Conservation (phyloP, 768 basidiomycete genomes). For the Calvatia gigantea region DNA sequence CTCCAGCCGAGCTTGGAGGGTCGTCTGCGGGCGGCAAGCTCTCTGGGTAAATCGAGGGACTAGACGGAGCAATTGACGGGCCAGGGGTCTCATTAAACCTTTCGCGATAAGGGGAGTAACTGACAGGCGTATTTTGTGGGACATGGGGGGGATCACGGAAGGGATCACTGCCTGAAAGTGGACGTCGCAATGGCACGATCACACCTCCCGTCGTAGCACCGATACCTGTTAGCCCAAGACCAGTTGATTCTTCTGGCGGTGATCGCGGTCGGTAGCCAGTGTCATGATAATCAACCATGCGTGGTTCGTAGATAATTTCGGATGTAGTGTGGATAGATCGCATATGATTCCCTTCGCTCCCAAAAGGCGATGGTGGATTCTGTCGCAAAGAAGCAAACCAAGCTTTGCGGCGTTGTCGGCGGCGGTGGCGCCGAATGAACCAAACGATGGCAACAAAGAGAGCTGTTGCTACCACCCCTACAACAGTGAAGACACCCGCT, state of each 20-base stretch:
- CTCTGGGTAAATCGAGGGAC: slow-evolving; percentile 48
- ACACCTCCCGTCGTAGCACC: not conserved
- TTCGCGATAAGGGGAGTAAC: not conserved
- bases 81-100: not conserved
- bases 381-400: slow-evolving; percentile 36
- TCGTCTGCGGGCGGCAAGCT: slow-evolving; percentile 37
- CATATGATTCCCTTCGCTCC: slow-evolving; percentile 8
- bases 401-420: slow-evolving; percentile 29
- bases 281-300: not conserved
- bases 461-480: slow-evolving; percentile 53
- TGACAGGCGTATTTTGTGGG: slow-evolving; percentile 17
- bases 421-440: slow-evolving; percentile 38
- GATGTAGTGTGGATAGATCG: slow-evolving; percentile 31
- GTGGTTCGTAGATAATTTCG: slow-evolving; percentile 12
- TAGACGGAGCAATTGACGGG: slow-evolving; percentile 36
- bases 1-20: slow-evolving; percentile 14
- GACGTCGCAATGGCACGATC: slow-evolving; percentile 2
- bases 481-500: slow-evolving; percentile 68
- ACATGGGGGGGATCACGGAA: slow-evolving; percentile 28
- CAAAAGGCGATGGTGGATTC: slow-evolving; percentile 25
- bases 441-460: slow-evolving; percentile 42
- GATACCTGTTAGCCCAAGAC: slow-evolving; percentile 2
- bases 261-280: slow-evolving; percentile 3
- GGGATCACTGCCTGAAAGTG: slow-evolving; percentile 22
- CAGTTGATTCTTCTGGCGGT: not conserved